These are phyloP conservation scores for Eucommia ulmoides DNA, from an alignment of 257 asterid genomes.

Conservation along the genomic window DNA sequence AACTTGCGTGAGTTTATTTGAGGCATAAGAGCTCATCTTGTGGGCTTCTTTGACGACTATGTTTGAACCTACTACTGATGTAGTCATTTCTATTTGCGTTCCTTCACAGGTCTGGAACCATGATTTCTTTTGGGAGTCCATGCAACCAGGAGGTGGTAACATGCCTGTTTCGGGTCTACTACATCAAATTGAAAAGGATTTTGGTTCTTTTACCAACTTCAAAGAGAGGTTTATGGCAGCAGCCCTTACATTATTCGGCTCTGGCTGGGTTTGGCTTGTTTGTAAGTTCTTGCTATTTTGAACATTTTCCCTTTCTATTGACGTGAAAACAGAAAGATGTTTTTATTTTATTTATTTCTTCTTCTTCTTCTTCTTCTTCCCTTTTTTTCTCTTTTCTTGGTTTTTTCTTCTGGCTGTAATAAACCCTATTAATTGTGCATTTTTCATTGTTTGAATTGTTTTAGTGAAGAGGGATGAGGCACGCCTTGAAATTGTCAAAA, in stretches of 20 bases:
- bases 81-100: constrained; percentile 9
- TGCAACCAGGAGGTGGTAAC: constrained; percentile 88
- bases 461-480: constrained; percentile 83
- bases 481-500: constrained; percentile 49
- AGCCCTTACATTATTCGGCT: constrained; percentile 66
- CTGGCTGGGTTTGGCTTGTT: constrained; percentile 95
- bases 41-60: too few relatives aligned
- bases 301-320: background rate
- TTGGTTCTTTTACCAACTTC: constrained; percentile 61
- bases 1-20: too few relatives aligned
- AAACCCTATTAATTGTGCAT: constrained; percentile 4
- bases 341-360: background rate
- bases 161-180: constrained; percentile 64
- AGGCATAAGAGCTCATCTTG: too few relatives aligned
- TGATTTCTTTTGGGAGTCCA: constrained; percentile 94
- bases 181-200: constrained; percentile 85
- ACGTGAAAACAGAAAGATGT: too few relatives aligned
- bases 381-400: background rate
- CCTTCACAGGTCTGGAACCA: constrained; percentile 80
- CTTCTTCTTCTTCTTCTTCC: background rate
- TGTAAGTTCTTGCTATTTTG: constrained; percentile 44
- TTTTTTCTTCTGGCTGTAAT: too few relatives aligned
- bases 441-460: constrained; percentile 10
- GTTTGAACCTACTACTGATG: too few relatives aligned
- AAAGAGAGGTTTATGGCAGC: constrained; percentile 60